Percentiles rank a stretch among this genome's conserved stretches.
Conservation (phyloP, 2,329 filamentous ascomycete species). For the Aspergillus transmontanensis region DNA sequence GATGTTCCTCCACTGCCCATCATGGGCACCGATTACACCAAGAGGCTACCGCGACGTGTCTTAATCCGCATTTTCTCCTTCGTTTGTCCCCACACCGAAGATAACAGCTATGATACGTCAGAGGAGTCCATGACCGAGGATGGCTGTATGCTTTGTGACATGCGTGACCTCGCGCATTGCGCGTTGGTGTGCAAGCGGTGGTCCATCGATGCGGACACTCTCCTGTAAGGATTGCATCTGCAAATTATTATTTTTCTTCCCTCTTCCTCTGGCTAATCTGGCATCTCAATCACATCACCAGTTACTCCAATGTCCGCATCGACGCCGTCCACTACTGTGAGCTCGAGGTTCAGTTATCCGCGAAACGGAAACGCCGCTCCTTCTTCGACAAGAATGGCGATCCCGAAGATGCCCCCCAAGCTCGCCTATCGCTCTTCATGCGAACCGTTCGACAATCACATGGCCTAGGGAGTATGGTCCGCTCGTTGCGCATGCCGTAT, state of each 20-base stretch:
- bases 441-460: slow-evolving; percentile 79
- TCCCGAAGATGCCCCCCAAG: slow-evolving; percentile 76
- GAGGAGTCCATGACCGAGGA: slow-evolving; percentile 78
- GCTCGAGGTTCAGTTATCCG: slow-evolving; percentile 77
- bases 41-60: slow-evolving; percentile 66
- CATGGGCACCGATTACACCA: slow-evolving; percentile 41
- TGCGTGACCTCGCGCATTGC: slow-evolving; percentile 83
- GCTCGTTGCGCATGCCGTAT: slow-evolving; percentile 86
- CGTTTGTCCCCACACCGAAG: slow-evolving; percentile 79
- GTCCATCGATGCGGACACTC: slow-evolving; percentile 58
- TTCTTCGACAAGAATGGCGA: slow-evolving; percentile 76
- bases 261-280: slow-evolving; percentile 17
- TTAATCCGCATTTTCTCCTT: slow-evolving; percentile 76
- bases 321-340: slow-evolving; percentile 94
- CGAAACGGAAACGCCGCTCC: slow-evolving; percentile 73
- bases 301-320: slow-evolving; percentile 87
- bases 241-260: slow-evolving; percentile 4
- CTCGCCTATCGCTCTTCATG: slow-evolving; percentile 75
- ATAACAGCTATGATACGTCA: slow-evolving; percentile 77
- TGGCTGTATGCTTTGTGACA: slow-evolving; percentile 90
- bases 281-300: slow-evolving; percentile 35
- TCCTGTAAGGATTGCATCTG: slow-evolving; percentile 58
- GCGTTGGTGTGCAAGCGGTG: slow-evolving; percentile 74
- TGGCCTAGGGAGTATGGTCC: slow-evolving; percentile 68
- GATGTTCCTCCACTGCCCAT: slow-evolving; percentile 23